Percentiles rank a stretch among this genome's conserved stretches.
Conservation (phyloP, 1,284 basidiomycete genomes). For the Ustilago hordei region DNA sequence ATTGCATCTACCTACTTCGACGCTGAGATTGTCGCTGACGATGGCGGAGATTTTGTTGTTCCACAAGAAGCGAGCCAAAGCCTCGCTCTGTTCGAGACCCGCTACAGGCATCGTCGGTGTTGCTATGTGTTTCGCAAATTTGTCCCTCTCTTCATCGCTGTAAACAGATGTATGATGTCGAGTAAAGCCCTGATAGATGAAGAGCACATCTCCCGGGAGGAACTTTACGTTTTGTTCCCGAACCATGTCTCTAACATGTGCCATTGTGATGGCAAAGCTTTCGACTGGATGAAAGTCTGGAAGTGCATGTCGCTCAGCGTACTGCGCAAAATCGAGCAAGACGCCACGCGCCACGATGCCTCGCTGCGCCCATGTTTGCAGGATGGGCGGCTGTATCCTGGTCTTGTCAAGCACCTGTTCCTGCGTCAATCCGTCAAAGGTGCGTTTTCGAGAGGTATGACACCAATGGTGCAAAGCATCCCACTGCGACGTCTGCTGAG, state of each 20-base stretch:
- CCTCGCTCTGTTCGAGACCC: slow-evolving; percentile 5
- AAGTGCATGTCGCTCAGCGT: neutral
- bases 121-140: neutral
- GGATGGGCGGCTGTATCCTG: neutral
- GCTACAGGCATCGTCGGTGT: neutral
- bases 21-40: slow-evolving; percentile 2
- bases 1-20: neutral
- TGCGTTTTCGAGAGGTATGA: slow-evolving; percentile 5
- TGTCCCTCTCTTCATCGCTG: neutral
- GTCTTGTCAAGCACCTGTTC: slow-evolving; percentile 4
- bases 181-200: slow-evolving; percentile 3
- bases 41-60: slow-evolving; percentile 5
- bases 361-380: neutral
- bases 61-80: slow-evolving; percentile 1
- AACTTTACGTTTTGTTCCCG: neutral
- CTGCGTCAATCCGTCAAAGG: neutral
- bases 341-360: neutral
- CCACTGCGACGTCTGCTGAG: slow-evolving; percentile 5
- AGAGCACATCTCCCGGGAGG: neutral
- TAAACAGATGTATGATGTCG: neutral
- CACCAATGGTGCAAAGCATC: slow-evolving; percentile 5
- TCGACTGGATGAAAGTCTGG: neutral
- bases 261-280: neutral
- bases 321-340: neutral
- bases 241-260: neutral